Base-by-base conservation (phyloP, 2,329 filamentous ascomycete species). In the Parasarocladium wereldwijsianum region DNA sequence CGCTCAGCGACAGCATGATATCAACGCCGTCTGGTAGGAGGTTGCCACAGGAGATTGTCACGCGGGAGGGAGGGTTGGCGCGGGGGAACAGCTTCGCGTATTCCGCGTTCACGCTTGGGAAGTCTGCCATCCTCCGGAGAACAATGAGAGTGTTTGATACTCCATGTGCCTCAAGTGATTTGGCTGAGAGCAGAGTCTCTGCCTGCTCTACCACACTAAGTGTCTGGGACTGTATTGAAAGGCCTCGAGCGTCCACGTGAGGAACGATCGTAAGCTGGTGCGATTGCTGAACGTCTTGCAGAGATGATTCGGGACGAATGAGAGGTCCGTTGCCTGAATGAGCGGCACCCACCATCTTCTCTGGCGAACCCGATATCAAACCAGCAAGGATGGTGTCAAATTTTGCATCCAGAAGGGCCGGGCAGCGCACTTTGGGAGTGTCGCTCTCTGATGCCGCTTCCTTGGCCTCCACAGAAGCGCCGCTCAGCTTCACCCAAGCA, bases 11-110 rank as follows among this genome's bases (percentile, higher is more conserved):
- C 37, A 87, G 66, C 11, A 81, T 54, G 31, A 76, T 67, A 35
- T 75, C 64, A 29, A 64, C 55, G 8, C 61, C 63, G 1, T 46
- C 26, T 0, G 80, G 79, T 6, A 94, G 61, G 6, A 62, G 47
- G 28, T 70, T 57, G 4, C 84, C 83, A 37, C 78, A 80, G 1
- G 84, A 76, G 28, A 96, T 70, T 5, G 85, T 93, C 29, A 92
- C 78, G 29, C 90, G 62, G 1, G 86, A 74, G 0, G 90, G 84
- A 1, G 90, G 90, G 39, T 86, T 93, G 0, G 86, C 78, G 28
- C 66, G 61, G 13, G 57, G 56, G 52, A 96, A 96, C 24, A 85
- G 65, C 7, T 65, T 60, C 5, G 71, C 74, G 51, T 96, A 98
- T 37, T 79, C 57, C 16, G 59, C 51, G 52, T 96, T 96, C 41